Evolutionary conservation across 2,329 filamentous ascomycete species (phyloP), one percentile per base, ranked within the genome.

Genomic region (Ascosphaera aggregata): DNA sequence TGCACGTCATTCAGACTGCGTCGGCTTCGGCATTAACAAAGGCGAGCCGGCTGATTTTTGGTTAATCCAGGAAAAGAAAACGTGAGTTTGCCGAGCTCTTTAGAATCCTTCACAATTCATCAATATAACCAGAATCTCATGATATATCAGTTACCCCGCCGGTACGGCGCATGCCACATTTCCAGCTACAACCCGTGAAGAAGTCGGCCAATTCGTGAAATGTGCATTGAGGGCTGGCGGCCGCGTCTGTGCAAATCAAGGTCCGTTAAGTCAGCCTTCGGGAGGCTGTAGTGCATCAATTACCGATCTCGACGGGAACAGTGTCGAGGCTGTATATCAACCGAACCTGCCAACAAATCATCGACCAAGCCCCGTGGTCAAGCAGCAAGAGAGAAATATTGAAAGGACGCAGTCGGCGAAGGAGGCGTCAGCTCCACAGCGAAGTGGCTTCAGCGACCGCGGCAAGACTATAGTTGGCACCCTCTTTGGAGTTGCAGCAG

Each of bases 291-390:
- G 71, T 44, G 70, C 71, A 37, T 69, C 69, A 4, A 60, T 82
- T 32, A 67, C 73, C 43, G 82, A 92, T 55, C 67, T 80, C 40
- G 81, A 92, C 59, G 80, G 80, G 38, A 91, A 92, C 59, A 78
- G 69, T 47, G 73, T 92, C 52, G 80, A 89, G 51, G 77, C 80
- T 20, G 71, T 85, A 38, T 78, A 73, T 53, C 63, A 64, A 7
- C 51, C 56, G 4, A 49, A 47, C 38, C 38, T 20, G 36, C 47
- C 52, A 0, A 48, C 5, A 11, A 27, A 27, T 44, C 18, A 41
- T 27, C 22, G 22, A 27, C 22, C 22, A 27, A 27, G 22, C 22
- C 22, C 22, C 11, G 5, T 11, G 7, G 22, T 27, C 22, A 27
- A 27, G 22, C 22, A 27, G 11, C 22, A 27, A 7, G 22, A 27